Base-by-base conservation (phyloP, 208 protist species). In the Leishmania braziliensis region DNA sequence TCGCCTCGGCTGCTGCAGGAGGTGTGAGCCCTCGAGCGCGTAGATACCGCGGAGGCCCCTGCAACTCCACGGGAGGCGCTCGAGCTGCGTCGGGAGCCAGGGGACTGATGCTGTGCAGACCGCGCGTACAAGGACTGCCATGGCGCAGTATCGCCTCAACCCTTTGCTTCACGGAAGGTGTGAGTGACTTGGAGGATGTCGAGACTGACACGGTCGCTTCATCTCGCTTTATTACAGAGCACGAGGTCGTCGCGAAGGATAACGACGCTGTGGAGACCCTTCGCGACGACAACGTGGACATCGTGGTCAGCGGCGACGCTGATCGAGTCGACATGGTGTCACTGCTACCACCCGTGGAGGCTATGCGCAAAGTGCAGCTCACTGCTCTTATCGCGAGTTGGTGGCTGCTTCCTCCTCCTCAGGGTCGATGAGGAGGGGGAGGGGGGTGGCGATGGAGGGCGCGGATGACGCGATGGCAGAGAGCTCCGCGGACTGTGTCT, bases 11-110 rank as follows among this genome's bases (percentile, higher is more conserved):
- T 50, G 63, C 63, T 16, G 75, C 48, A 9, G 80, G 54, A 14
- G 75, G 60, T 16, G 83, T 77, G 56, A 83, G 26, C 14, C 88
- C 88, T 23, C 78, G 83, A 20, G 58, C 53, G 12, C 74, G 70
- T n/a, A 84, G 75, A 60, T 86, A 90, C 26, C 83, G 77, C 77
- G 79, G 82, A 51, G 88, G 88, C 3, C 85, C 82, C 39, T 71
- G 82, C 46, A 76, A 48, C 78, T 85, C 83, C 18, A 43, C 36
- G 23, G 89, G 91, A 16, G 91, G 89, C 10, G 50, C 76, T 16
- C 83, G 88, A 4, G 50, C 39, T 9, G 82, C 89, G 65, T 89
- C 75, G 14, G 82, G 85, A 0, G 84, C 84, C 26, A 88, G 75
- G 1, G 76, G 84, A 43, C 73, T 89, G 63, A 89, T 72, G 78